Base-by-base conservation (phyloP, 2,329 filamentous ascomycete species). In the Colletotrichum musae region DNA sequence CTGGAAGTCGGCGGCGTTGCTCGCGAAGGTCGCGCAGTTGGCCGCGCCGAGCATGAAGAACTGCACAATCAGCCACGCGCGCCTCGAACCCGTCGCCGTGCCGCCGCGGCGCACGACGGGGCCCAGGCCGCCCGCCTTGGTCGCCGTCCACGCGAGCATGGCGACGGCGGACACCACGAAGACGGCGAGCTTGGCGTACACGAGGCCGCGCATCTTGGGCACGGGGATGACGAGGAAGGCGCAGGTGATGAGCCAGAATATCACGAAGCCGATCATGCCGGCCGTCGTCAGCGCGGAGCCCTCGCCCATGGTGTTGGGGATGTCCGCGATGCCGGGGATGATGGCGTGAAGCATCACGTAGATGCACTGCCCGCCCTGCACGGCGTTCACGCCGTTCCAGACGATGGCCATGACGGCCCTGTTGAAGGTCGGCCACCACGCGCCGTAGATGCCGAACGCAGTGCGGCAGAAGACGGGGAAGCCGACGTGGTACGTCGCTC, bases 61-160 rank as follows among this genome's bases (percentile, higher is more conserved):
- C 24, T 77, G 77, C 43, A 79, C 71, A 5, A 82, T 73, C 36
- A 83, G 72, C 79, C 81, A 83, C 6, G 75, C 72, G 45, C 79
- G 77, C 53, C 74, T 74, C 5, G 75, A 72, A 0, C 82, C 81
- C 5, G 88, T 81, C 6, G 89, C 81, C 6, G 83, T 88, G 52
- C 88, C 87, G 0, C 87, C 82, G 77, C 95, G 92, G 64, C 90
- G 85, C n/a, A 97, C 87, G 41, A 80, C 73, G 12, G 75, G 58
- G 58, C 76, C 68, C 65, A 95, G 87, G 1, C 94, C 95, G 51
- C 94, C 89, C 32, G 95, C 94, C 32, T 93, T 89, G 39, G 93
- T 90, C n/a, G 97, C 86, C 1, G 93, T 89, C 81, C 81, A 83
- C 7, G 65, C 73, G 4, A 79, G 71, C 80, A 83, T 82, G 2